Evolutionary conservation across 257 asterid genomes (phyloP), one percentile per base, ranked within the genome.

Genomic region (Galeopsis tetrahit): DNA sequence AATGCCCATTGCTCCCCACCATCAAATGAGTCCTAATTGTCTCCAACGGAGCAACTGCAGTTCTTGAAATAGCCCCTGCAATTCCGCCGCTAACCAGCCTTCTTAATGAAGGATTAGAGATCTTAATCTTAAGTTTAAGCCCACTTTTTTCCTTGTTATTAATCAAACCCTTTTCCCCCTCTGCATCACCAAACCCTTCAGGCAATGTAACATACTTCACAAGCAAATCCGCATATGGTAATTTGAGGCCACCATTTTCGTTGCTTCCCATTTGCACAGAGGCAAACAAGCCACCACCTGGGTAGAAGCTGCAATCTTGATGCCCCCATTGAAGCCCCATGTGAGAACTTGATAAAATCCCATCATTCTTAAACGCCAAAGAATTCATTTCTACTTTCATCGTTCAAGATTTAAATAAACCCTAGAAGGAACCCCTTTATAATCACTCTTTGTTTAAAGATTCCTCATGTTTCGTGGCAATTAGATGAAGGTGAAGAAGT

Each of bases 11-110:
- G 51, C 89, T 91, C 59, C 98, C 99, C 69, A 94, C 91, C 96
- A 94, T 94, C 90, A 94, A 85, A 86, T 91, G 98, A 43, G 99
- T 94, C 85, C 99, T 85, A 59, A 94, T 88, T 0, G 99, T 94
- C 86, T 94, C 98, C 84, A 94, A 64, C 6, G 99, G 99, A 34
- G 98, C 99, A 46, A 91, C 98, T n/a, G 89, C 93, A 61, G 97
- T 94, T 76, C 97, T 90, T 9, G 98, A 94, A 66, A 94, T 70
- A 5, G 97, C 98, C 78, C 98, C 99, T 0, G 98, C 98, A 66
- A 94, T 76, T 1, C 93, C 99, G 0, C 99, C 99, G 42, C 98
- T 94, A 7, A 94, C 79, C 70, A 94, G 51, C 80, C 97, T 89
- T 78, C 99, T 89, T 60, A 94, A 77, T 4, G 96, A 89, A 66